Evolutionary conservation across 2,329 filamentous ascomycete genomes (phyloP), one percentile per base, ranked within the genome.

Genomic region (Ophiocordyceps sinensis): DNA sequence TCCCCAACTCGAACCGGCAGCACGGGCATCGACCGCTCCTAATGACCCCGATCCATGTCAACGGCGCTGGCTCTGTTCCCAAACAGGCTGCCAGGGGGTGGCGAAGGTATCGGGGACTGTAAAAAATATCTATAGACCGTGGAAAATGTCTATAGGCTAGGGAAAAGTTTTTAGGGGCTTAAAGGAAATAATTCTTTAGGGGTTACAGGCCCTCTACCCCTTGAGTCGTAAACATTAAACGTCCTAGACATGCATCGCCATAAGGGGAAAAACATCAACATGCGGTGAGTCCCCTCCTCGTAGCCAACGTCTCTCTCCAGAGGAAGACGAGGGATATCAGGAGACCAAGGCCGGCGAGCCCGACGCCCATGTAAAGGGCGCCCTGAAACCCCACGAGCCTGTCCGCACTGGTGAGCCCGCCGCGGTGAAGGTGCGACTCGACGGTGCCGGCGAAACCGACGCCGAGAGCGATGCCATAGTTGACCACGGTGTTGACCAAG

Each of bases 381-480:
- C 46, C 46, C 11, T 45, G 41, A 26, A 45, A 53, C 0, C 49
- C 49, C n/a, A 36, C 36, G 1, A 52, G 34, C 15, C 42, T 38
- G 15, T 48, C 44, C 1, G 44, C 43, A 2, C 12, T 15, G 0
- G 49, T 47, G 15, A 44, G 17, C 1, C 49, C 49, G 0, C 53
- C 59, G 0, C 47, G 40, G 4, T 54, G 49, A 0, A 64, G 52
- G 6, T 63, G 57, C 0, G 59, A 57, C 50, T 82, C 76, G 3
- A 82, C 69, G 0, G 76, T 82, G 0, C 77, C 78, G 0, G 78
- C 78, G 37, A 85, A 69, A 0, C 79, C 80, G 0, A 85, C 63
- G 0, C 75, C 77, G 3, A 83, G 56, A 1, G 74, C 75, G 29
- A 84, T 82, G 43, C 70, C 71, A 52, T 83, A 85, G 55, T 85